A percentile compares a stretch with the other conserved stretches of the same genome.
Evolutionary conservation across 2,329 filamentous ascomycete genomes (phyloP).

Genomic region (Talaromyces sp.): DNA sequence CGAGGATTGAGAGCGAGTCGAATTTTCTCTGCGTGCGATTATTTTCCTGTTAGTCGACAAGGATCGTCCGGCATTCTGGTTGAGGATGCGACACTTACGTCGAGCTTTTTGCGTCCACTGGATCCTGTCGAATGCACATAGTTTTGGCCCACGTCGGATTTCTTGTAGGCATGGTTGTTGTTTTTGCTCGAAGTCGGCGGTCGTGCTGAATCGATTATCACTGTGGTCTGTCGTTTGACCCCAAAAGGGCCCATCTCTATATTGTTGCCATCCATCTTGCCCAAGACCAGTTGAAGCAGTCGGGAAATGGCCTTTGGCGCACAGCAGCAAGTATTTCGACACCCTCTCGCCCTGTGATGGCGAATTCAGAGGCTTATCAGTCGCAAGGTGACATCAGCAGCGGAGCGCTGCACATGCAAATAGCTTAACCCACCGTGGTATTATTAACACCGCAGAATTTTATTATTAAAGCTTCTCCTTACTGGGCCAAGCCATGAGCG

Average conservation of each 20-base stretch:
- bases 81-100: slow-evolving; percentile 15
- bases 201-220: neutral
- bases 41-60: neutral
- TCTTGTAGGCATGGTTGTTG: neutral
- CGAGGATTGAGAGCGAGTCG: slow-evolving; percentile 31
- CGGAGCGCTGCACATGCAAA: neutral
- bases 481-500: neutral
- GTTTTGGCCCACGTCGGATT: neutral
- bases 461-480: neutral
- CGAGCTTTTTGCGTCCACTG: slow-evolving; percentile 20
- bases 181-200: neutral
- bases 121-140: slow-evolving; percentile 16
- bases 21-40: slow-evolving; percentile 18
- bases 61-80: neutral
- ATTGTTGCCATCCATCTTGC: slow-evolving; percentile 5
- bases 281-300: neutral
- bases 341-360: neutral
- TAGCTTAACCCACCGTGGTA: neutral
- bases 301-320: neutral
- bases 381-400: neutral
- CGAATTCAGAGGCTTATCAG: neutral
- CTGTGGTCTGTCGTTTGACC: slow-evolving; percentile 2
- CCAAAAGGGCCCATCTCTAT: slow-evolving; percentile 8
- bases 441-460: neutral
- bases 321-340: neutral